These are phyloP conservation scores for Trichosporon sp. DNA, from an alignment of 1,284 basidiomycete genomes.

Conservation along the genomic window DNA sequence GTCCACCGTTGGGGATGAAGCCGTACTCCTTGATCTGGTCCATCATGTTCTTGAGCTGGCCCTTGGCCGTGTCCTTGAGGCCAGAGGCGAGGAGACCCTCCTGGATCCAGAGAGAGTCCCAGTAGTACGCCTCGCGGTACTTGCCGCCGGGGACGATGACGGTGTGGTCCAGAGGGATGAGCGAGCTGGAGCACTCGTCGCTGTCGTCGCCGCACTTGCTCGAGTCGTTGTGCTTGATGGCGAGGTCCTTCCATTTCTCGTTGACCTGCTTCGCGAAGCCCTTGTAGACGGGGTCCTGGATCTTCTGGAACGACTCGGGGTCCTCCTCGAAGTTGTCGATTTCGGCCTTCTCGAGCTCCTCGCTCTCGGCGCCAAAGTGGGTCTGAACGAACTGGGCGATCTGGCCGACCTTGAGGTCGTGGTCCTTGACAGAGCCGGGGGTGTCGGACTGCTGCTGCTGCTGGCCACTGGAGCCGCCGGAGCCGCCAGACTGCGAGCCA, in stretches of 20 bases:
- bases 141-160: constrained; percentile 81
- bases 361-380: constrained; percentile 68
- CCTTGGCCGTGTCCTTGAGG: constrained; percentile 66
- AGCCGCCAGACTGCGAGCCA: too few relatives aligned
- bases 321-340: constrained; percentile 58
- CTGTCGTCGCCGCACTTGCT: constrained; percentile 55
- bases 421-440: background rate
- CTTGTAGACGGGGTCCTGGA: constrained; percentile 64
- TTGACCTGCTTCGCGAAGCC: constrained; percentile 76
- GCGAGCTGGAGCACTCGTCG: constrained; percentile 64
- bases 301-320: constrained; percentile 66
- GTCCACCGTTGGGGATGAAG: constrained; percentile 88
- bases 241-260: constrained; percentile 72
- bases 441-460: background rate
- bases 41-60: constrained; percentile 84
- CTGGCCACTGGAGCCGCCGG: too few relatives aligned
- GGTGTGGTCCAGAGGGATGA: constrained; percentile 83
- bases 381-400: constrained; percentile 62
- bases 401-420: constrained; percentile 52
- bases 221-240: constrained; percentile 62
- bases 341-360: constrained; percentile 63
- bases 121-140: constrained; percentile 54
- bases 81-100: constrained; percentile 74
- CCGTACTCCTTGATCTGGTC: constrained; percentile 70
- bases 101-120: constrained; percentile 66